Evolutionary conservation across 2,329 filamentous ascomycete genomes (phyloP).

Genomic region (Ophiosphaerella korrae): DNA sequence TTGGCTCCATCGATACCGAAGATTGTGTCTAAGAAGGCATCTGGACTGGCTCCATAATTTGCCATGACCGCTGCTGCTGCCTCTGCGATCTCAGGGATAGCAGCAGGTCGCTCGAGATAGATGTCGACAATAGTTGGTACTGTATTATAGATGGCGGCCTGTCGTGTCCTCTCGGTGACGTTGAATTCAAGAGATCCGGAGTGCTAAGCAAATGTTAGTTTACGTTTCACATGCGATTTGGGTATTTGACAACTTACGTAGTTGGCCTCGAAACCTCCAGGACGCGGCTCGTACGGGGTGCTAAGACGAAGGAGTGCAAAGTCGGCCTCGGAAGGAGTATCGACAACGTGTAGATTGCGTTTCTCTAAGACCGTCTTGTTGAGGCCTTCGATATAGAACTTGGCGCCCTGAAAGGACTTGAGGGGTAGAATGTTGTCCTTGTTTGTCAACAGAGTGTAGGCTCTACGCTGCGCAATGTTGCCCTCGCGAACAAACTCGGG

Average conservation of each 20-base stretch:
- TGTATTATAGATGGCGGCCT: constrained; percentile 47
- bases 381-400: constrained; percentile 46
- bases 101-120: constrained; percentile 52
- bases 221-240: not conserved
- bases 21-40: constrained; percentile 53
- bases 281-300: constrained; percentile 50
- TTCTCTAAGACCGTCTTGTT: constrained; percentile 38
- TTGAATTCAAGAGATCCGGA: constrained; percentile 52
- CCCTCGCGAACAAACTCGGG: constrained; percentile 50
- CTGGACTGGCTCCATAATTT: constrained; percentile 49
- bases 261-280: constrained; percentile 49
- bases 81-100: constrained; percentile 51
- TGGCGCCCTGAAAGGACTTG: constrained; percentile 18
- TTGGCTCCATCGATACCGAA: constrained; percentile 44
- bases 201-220: constrained; percentile 21
- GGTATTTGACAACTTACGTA: constrained; percentile 22
- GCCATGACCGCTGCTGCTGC: constrained; percentile 47
- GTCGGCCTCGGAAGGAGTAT: constrained; percentile 48
- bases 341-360: constrained; percentile 43
- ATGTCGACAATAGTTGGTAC: constrained; percentile 52
- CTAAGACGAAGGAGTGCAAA: constrained; percentile 49
- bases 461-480: constrained; percentile 45
- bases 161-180: constrained; percentile 45
- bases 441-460: constrained; percentile 47
- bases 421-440: constrained; percentile 39